These are phyloP conservation scores for Globisporangium spiculum DNA, from an alignment of 352 stramenopile genomes.

Conservation along the genomic window DNA sequence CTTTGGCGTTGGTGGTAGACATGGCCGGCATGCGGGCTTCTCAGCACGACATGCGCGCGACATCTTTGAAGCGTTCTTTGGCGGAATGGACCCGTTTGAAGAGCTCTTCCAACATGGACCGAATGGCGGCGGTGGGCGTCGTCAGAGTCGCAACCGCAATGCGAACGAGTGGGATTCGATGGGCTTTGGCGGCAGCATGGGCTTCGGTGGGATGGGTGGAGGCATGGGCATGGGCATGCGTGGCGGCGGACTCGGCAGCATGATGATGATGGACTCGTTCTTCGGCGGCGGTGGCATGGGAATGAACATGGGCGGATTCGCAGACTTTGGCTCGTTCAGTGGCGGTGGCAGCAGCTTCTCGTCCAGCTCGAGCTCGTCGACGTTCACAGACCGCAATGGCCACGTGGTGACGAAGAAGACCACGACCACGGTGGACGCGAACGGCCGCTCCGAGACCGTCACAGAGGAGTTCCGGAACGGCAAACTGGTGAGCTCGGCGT, in stretches of 20 bases:
- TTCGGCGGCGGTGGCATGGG: constrained; percentile 29
- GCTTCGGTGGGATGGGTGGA: constrained; percentile 19
- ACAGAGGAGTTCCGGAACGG: constrained; percentile 78
- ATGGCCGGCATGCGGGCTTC: constrained; percentile 20
- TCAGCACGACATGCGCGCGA: constrained; percentile 58
- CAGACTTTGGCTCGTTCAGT: constrained; percentile 18
- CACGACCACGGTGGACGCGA: constrained; percentile 48
- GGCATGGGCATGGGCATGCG: constrained; percentile 22
- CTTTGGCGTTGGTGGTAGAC: constrained; percentile 26
- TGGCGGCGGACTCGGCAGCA: constrained; percentile 21
- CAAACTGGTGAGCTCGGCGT: constrained; percentile 52
- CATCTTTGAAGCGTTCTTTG: constrained; percentile 77
- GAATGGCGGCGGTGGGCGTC: constrained; percentile 1
- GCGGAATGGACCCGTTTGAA: constrained; percentile 52
- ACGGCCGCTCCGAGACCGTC: constrained; percentile 52
- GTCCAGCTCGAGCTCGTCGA: constrained; percentile 60
- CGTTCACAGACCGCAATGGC: constrained; percentile 64
- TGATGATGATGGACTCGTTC: constrained; percentile 53
- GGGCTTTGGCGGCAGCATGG: constrained; percentile 22
- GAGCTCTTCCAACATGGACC: constrained; percentile 35
- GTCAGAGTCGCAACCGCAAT: not conserved
- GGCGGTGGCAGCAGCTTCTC: constrained; percentile 29
- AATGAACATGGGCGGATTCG: constrained; percentile 1
- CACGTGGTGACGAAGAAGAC: constrained; percentile 77
- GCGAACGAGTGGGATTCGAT: constrained; percentile 7